Evolutionary conservation across 2,329 filamentous ascomycete genomes (phyloP).

Genomic region (Fonsecaea pugnacius): DNA sequence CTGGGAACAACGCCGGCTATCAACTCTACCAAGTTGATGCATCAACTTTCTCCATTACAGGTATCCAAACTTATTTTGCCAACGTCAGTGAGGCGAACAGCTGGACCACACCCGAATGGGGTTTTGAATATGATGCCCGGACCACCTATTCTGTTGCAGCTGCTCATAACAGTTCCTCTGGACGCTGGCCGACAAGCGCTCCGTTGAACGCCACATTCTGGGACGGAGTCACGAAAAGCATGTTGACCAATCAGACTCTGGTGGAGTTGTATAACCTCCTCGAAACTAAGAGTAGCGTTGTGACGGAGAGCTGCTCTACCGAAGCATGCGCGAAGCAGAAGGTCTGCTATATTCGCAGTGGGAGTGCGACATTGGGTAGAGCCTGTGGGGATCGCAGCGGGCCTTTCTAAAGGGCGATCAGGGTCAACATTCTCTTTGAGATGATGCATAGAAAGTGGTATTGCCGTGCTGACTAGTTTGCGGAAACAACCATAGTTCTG

Average conservation of each 20-base stretch:
- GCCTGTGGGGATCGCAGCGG: slow-evolving; percentile 1
- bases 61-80: slow-evolving; percentile 10
- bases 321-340: slow-evolving; percentile 9
- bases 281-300: slow-evolving; percentile 6
- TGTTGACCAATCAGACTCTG: slow-evolving; percentile 10
- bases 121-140: slow-evolving; percentile 8
- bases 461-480: no score
- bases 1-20: slow-evolving; percentile 8
- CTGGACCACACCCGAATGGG: slow-evolving; percentile 9
- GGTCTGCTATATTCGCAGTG: slow-evolving; percentile 6
- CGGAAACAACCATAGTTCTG: no score
- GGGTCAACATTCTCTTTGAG: background rate
- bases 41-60: slow-evolving; percentile 4
- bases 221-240: slow-evolving; percentile 6
- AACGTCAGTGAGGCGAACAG: slow-evolving; percentile 5
- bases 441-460: background rate
- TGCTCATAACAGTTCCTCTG: background rate
- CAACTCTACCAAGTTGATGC: slow-evolving; percentile 9
- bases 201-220: slow-evolving; percentile 6
- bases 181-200: background rate
- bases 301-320: background rate
- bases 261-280: slow-evolving; percentile 7
- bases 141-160: background rate
- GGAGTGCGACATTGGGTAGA: background rate
- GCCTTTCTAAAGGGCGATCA: background rate